phyloP scores from a whole-genome alignment of 192 early-diverging fungal species.

The Fimicolochytrium jonesii region DNA sequence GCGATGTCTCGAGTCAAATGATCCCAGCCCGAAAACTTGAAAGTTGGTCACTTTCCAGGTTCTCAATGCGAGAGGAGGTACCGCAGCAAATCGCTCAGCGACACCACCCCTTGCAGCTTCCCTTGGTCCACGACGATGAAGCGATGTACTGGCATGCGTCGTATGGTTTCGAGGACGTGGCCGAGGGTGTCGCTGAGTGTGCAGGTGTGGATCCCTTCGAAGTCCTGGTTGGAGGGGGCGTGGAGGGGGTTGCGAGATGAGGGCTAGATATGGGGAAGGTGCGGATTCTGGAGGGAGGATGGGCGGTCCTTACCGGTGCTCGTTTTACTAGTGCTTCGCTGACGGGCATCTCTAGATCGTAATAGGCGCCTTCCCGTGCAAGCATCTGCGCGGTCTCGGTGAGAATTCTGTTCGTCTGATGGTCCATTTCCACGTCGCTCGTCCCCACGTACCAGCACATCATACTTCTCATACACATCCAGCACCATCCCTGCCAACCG shows the following conservation, averaged over 20 bases:
- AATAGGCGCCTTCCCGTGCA: constrained; percentile 56
- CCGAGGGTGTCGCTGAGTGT: constrained; percentile 79
- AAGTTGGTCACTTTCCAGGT: no score
- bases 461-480: constrained; percentile 95
- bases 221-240: constrained; percentile 55
- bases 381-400: constrained; percentile 22
- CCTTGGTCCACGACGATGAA: constrained; percentile 82
- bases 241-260: no score
- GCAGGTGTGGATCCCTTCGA: constrained; percentile 92
- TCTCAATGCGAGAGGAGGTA: constrained; percentile 23
- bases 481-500: constrained; percentile 72
- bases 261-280: not conserved
- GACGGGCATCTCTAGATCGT: constrained; percentile 82
- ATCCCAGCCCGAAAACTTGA: no score
- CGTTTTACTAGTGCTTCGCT: constrained; percentile 76
- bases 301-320: constrained; percentile 58
- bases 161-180: constrained; percentile 85
- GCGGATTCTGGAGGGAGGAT: not conserved
- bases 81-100: constrained; percentile 75
- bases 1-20: no score
- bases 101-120: constrained; percentile 78
- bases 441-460: constrained; percentile 79
- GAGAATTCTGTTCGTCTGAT: not conserved
- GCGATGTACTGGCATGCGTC: constrained; percentile 79
- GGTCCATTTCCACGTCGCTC: not conserved